Percentiles rank a stretch among this genome's conserved stretches.
Conservation (phyloP, 148 eudicot species). For the Rhododendron williamsianum region DNA sequence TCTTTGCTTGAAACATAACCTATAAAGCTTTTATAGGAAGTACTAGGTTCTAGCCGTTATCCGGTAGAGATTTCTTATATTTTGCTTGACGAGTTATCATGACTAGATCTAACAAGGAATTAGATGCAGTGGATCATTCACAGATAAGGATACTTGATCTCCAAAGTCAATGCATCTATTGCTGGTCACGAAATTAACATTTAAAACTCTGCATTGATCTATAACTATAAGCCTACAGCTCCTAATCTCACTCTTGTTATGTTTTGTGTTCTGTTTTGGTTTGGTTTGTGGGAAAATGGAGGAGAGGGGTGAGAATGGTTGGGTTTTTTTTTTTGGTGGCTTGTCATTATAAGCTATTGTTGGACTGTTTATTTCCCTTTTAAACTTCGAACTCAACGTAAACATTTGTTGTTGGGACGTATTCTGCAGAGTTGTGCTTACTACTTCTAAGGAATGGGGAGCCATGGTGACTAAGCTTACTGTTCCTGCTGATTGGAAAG, state of each 20-base stretch:
- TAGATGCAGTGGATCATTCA: neutral
- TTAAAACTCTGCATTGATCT: neutral
- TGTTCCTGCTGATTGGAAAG: conserved; percentile 93
- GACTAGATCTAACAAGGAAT: neutral
- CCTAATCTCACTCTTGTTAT: neutral
- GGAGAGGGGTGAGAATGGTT: neutral
- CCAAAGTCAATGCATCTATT: neutral
- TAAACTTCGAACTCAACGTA: neutral
- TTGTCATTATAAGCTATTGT: neutral
- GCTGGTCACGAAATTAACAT: neutral
- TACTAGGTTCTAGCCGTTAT: neutral
- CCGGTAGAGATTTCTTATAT: neutral
- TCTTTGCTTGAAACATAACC: neutral
- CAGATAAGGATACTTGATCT: neutral
- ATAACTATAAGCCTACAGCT: neutral
- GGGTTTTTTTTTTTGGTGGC: neutral
- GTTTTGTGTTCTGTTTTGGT: neutral
- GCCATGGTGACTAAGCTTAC: conserved; percentile 69
- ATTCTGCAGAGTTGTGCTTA: conserved; percentile 67
- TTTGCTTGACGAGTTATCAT: neutral
- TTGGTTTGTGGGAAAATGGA: neutral
- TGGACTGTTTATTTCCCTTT: neutral
- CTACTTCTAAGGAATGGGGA: conserved; percentile 73
- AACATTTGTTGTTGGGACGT: neutral
- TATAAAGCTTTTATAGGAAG: neutral